Evolutionary conservation across 2,329 filamentous ascomycete genomes (phyloP).

Genomic region (Diaporthe sp.): DNA sequence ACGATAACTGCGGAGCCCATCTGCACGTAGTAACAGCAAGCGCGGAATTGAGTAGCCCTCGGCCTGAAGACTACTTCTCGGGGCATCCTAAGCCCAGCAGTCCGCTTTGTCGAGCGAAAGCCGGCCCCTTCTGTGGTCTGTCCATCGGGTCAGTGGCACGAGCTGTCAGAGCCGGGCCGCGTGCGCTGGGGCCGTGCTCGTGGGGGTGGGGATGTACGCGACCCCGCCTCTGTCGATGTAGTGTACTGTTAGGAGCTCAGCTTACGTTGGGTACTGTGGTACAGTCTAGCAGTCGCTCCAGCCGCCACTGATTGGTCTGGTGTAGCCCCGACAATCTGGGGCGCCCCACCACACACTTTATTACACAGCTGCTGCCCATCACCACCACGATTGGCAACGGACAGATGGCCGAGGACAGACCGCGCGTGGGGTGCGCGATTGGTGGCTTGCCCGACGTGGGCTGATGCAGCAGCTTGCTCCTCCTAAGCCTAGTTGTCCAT

Average conservation of each 20-base stretch:
- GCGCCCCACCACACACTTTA: background rate
- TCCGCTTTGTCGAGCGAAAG: background rate
- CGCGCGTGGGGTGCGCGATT: background rate
- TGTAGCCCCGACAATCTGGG: slow-evolving; percentile 22
- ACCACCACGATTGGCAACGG: slow-evolving; percentile 10
- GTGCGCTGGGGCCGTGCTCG: background rate
- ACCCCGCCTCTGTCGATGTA: slow-evolving; percentile 1
- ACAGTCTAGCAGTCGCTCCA: background rate
- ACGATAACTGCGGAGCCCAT: background rate
- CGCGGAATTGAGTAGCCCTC: background rate
- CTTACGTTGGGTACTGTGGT: background rate
- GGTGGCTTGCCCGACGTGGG: background rate
- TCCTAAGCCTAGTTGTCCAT: too few relatives aligned
- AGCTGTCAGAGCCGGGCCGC: background rate
- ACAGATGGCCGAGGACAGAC: slow-evolving; percentile 2
- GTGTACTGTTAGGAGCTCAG: background rate
- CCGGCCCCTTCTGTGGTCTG: background rate
- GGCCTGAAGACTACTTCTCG: background rate
- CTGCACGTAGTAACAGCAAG: background rate
- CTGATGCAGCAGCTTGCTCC: too few relatives aligned
- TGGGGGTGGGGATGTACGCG: slow-evolving; percentile 6
- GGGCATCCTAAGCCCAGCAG: background rate
- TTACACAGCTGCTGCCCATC: background rate
- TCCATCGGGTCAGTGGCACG: background rate
- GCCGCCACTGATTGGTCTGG: background rate